A percentile compares a stretch with the other conserved stretches of the same genome.
Evolutionary conservation across 2,329 filamentous ascomycete genomes (phyloP).

Genomic region (Pestalotiopsis sp.): DNA sequence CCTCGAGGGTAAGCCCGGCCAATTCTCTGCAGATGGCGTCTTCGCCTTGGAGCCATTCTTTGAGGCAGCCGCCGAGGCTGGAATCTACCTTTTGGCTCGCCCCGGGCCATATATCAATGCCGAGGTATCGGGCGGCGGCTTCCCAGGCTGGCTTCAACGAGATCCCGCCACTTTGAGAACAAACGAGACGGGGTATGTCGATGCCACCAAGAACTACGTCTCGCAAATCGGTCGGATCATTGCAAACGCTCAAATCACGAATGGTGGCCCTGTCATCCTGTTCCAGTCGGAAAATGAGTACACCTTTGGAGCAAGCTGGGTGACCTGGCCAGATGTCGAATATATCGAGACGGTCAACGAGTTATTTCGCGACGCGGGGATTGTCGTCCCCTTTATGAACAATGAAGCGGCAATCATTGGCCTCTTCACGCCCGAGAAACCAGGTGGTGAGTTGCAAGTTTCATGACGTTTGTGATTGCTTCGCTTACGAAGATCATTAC

Average conservation of each 20-base stretch:
- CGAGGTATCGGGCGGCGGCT: constrained; percentile 66
- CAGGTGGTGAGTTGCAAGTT: constrained; percentile 36
- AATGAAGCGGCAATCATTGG: constrained; percentile 69
- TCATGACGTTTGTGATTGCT: background rate
- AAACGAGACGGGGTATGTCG: constrained; percentile 60
- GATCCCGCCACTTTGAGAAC: constrained; percentile 68
- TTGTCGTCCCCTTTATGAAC: constrained; percentile 74
- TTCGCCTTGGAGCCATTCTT: constrained; percentile 78
- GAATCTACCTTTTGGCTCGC: constrained; percentile 73
- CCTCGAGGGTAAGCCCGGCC: constrained; percentile 71
- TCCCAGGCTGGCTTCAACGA: constrained; percentile 78
- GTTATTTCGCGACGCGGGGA: constrained; percentile 67
- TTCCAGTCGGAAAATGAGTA: constrained; percentile 87
- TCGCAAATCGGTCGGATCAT: constrained; percentile 65
- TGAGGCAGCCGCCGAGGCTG: constrained; percentile 70
- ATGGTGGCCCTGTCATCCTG: constrained; percentile 78
- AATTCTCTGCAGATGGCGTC: constrained; percentile 71
- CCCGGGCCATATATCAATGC: constrained; percentile 80
- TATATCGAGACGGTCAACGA: constrained; percentile 75
- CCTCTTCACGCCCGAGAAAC: constrained; percentile 64
- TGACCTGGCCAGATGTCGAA: constrained; percentile 63
- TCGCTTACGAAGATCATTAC: background rate
- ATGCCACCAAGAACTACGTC: constrained; percentile 66
- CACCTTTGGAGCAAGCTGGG: constrained; percentile 47
- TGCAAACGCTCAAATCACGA: constrained; percentile 77